Evolutionary conservation across 164 flowering plant species (phyloP).

Genomic region (Umbilicus rupestris): DNA sequence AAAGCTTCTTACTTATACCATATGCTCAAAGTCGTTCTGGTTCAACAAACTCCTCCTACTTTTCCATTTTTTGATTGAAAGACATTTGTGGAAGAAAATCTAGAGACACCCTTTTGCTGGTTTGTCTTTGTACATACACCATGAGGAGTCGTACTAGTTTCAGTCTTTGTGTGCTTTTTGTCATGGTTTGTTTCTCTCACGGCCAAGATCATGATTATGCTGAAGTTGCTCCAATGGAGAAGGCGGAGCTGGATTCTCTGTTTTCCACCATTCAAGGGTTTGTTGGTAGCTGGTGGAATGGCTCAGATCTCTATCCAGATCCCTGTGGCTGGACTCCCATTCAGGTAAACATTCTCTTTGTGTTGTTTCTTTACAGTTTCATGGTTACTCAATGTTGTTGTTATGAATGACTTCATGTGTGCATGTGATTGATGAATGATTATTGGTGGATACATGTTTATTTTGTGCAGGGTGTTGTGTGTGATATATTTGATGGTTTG

Average conservation of each 20-base stretch:
- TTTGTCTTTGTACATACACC: background rate
- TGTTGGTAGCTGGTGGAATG: slow-evolving; percentile 77
- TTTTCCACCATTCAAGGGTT: slow-evolving; percentile 64
- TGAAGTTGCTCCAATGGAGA: slow-evolving; percentile 57
- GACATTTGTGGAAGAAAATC: slow-evolving; percentile 4
- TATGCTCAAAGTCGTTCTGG: background rate
- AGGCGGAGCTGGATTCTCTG: slow-evolving; percentile 48
- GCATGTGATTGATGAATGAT: background rate
- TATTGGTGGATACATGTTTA: background rate
- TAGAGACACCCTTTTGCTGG: slow-evolving; percentile 1
- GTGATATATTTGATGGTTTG: slow-evolving; percentile 57
- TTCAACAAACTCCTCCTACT: background rate
- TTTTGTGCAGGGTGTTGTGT: slow-evolving; percentile 63
- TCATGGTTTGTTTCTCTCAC: slow-evolving; percentile 19
- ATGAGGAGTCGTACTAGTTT: slow-evolving; percentile 14
- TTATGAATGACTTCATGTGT: background rate
- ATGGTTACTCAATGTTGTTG: background rate
- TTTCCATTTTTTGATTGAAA: background rate
- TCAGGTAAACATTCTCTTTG: slow-evolving; percentile 29
- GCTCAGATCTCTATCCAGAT: slow-evolving; percentile 86
- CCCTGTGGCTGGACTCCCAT: slow-evolving; percentile 99
- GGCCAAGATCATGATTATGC: slow-evolving; percentile 25
- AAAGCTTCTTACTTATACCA: background rate
- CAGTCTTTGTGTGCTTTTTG: slow-evolving; percentile 13
- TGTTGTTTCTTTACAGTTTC: background rate